phyloP scores from a whole-genome alignment of 768 basidiomycete genomes.

The Calvatia gigantea region DNA sequence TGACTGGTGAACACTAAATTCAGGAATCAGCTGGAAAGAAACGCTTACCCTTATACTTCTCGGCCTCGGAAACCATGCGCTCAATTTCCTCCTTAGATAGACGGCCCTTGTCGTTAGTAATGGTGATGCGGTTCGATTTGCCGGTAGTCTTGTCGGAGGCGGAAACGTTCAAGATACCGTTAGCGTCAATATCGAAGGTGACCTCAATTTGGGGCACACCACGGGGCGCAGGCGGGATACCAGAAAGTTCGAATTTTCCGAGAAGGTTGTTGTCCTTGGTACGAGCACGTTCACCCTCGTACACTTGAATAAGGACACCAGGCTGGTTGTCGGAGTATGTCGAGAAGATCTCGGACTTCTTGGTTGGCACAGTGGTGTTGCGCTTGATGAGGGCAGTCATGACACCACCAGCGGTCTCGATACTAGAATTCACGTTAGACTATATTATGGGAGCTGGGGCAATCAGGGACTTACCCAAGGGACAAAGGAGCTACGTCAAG shows the following conservation, averaged over 20 bases:
- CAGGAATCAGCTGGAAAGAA: background rate
- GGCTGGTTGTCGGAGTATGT: conserved; percentile 99
- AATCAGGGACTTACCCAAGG: conserved; percentile 42
- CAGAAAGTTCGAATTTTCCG: conserved; percentile 97
- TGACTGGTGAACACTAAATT: conserved; percentile 14
- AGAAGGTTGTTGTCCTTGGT: conserved; percentile 99
- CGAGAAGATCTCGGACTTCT: conserved; percentile 98
- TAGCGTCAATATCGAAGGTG: conserved; percentile 97
- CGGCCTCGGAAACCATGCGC: conserved; percentile 94
- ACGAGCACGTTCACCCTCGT: conserved; percentile 96
- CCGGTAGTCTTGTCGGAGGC: conserved; percentile 96
- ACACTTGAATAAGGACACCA: conserved; percentile 97
- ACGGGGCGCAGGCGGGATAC: conserved; percentile 95
- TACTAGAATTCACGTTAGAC: conserved; percentile 41
- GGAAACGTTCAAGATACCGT: conserved; percentile 94
- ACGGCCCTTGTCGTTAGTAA: conserved; percentile 96
- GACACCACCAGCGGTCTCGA: conserved; percentile 98
- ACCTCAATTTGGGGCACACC: conserved; percentile 98
- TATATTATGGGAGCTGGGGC: conserved; percentile 21
- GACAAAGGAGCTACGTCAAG: conserved; percentile 92
- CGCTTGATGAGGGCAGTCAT: conserved; percentile 99
- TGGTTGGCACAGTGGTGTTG: conserved; percentile 97
- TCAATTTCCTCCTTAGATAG: conserved; percentile 98
- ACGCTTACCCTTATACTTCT: conserved; percentile 80
- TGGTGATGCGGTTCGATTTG: conserved; percentile 91